Conservation (phyloP, 306 rosid species). For the Betula pendula region DNA sequence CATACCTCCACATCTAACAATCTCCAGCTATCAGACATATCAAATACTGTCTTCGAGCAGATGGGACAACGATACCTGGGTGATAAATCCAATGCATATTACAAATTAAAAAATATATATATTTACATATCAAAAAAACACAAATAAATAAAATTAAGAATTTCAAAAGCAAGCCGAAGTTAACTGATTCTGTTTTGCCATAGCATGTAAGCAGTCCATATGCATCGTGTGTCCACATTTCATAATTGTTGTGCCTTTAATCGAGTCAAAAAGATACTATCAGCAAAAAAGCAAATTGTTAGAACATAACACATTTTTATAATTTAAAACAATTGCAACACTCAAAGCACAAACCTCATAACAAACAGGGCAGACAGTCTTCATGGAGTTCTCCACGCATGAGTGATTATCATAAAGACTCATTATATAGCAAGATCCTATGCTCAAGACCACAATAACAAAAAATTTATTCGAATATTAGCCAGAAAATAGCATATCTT, state of each 20-base stretch:
- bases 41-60: constrained; percentile 54
- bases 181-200: constrained; percentile 56
- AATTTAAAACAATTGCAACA: constrained; percentile 15
- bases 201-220: constrained; percentile 50
- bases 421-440: constrained; percentile 64
- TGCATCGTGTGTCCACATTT: constrained; percentile 84
- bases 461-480: neutral
- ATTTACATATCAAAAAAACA: neutral
- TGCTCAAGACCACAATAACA: constrained; percentile 9
- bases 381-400: constrained; percentile 79
- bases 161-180: constrained; percentile 5
- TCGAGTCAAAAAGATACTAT: constrained; percentile 78
- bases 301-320: constrained; percentile 20
- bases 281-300: constrained; percentile 30
- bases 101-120: constrained; percentile 5
- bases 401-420: constrained; percentile 52
- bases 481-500: neutral
- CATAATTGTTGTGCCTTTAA: constrained; percentile 48
- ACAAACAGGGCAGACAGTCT: constrained; percentile 70
- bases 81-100: constrained; percentile 22
- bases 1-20: constrained; percentile 54
- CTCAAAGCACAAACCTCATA: constrained; percentile 59
- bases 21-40: constrained; percentile 52
- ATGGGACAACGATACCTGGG: constrained; percentile 72
- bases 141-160: neutral